phyloP scores from a whole-genome alignment of 164 flowering plant species.

The Berberis vulgaris region DNA sequence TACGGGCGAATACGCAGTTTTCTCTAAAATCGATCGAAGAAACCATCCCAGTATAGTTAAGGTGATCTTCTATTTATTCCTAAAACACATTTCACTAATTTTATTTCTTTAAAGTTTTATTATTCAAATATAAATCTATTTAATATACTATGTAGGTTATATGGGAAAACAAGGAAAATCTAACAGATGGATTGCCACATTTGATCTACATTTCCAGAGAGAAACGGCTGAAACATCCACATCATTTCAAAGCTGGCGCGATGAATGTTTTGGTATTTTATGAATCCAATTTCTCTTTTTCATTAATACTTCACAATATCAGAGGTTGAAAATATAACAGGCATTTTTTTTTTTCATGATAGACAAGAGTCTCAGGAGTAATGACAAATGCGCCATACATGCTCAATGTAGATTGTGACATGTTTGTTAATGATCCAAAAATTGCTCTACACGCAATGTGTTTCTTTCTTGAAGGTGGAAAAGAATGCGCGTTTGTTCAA shows the following conservation, averaged over 20 bases:
- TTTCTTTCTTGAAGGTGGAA: too few relatives aligned
- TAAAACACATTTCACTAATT: neutral
- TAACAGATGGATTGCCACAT: slow-evolving; percentile 35
- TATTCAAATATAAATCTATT: neutral
- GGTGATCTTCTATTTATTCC: slow-evolving; percentile 17
- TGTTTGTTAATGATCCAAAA: too few relatives aligned
- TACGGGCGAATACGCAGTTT: slow-evolving; percentile 21
- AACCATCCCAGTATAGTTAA: slow-evolving; percentile 45
- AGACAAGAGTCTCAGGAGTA: too few relatives aligned
- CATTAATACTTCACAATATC: too few relatives aligned
- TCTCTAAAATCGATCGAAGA: slow-evolving; percentile 21
- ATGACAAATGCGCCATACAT: too few relatives aligned
- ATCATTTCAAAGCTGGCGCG: slow-evolving; percentile 71
- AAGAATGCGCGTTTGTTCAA: too few relatives aligned
- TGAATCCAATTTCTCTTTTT: too few relatives aligned
- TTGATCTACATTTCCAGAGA: slow-evolving; percentile 57
- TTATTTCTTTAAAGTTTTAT: neutral
- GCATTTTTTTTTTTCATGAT: too few relatives aligned
- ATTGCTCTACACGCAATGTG: too few relatives aligned
- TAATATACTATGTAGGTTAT: slow-evolving; percentile 25
- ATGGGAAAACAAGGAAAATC: slow-evolving; percentile 38
- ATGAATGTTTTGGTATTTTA: slow-evolving; percentile 52
- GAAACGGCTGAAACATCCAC: slow-evolving; percentile 45
- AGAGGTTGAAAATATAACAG: too few relatives aligned
- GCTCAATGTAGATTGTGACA: too few relatives aligned